Percentiles rank a stretch among this genome's conserved stretches.
Conservation (phyloP, 345 rosid genomes). For the Cochlearia excelsa region DNA sequence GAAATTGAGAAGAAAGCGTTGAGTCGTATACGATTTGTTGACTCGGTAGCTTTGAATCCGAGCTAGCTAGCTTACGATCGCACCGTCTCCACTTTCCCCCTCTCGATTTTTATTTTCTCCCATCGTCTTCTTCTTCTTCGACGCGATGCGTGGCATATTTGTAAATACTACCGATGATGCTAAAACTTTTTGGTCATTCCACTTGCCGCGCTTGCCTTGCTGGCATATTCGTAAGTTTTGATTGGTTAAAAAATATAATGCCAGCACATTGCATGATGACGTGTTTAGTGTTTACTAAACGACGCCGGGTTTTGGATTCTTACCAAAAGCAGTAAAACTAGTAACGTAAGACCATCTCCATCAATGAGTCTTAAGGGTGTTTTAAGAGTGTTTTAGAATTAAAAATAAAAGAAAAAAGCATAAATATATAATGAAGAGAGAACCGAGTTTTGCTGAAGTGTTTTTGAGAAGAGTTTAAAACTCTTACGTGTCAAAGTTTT, state of each 20-base stretch:
- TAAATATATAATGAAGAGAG: too few species aligned
- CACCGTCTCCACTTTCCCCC: constrained; percentile 21
- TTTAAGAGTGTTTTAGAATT: too few species aligned
- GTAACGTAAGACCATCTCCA: too few species aligned
- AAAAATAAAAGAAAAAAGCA: too few species aligned
- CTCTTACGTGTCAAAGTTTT: too few species aligned
- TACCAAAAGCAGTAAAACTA: neutral
- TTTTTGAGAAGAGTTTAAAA: too few species aligned
- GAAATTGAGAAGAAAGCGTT: constrained; percentile 2
- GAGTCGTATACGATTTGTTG: constrained; percentile 20
- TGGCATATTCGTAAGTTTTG: constrained; percentile 6
- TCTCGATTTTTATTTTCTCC: constrained; percentile 1
- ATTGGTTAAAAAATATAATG: constrained; percentile 25
- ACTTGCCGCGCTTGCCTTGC: constrained; percentile 11
- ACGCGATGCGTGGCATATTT: constrained; percentile 24
- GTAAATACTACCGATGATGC: constrained; percentile 4
- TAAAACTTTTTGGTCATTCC: neutral
- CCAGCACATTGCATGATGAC: constrained; percentile 32
- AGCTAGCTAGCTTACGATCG: constrained; percentile 33
- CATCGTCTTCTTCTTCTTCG: neutral
- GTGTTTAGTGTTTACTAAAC: neutral
- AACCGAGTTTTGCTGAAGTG: too few species aligned
- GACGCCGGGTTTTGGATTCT: neutral
- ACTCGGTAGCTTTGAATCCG: constrained; percentile 31
- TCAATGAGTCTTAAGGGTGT: too few species aligned